Base-by-base conservation (phyloP, 2,329 filamentous ascomycete species). In the Hansfordia pulvinata region DNA sequence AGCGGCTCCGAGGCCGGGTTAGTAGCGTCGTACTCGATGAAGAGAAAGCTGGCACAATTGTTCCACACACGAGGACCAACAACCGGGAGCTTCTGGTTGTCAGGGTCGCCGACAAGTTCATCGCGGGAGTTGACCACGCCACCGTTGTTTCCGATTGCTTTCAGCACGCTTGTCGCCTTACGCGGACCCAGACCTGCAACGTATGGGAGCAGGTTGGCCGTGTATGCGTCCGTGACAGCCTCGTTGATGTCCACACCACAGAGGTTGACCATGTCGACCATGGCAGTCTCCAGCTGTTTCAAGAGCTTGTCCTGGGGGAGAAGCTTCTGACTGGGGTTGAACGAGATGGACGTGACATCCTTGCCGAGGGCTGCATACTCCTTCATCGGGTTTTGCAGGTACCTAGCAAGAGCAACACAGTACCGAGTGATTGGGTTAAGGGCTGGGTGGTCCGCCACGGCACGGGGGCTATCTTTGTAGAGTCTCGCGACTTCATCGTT, bases 261-360 rank as follows among this genome's bases (percentile, higher is more conserved):
- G 22, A 98, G 72, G 49, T 98, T 98, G 40, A 98, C 90, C 68
- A 93, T 93, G 48, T 98, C 90, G 8, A 98, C 88, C 73, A 98
- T 82, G 23, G 88, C 84, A n/a, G 82, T 92, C 44, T 98, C 90
- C 10, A 98, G 66, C 33, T 84, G 74, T 48, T 82, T 85, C 35
- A 77, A 60, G 20, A 98, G 64, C 56, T 93, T 86, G 19, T 96
- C 88, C 33, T 85, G 72, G 0, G 86, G 79, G 10, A 98, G 65
- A 17, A 94, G 69, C 34, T 86, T 79, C 49, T 98, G 90, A 41
- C 85, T 86, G 4, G 82, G 73, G 40, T 94, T 85, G 53, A 94
- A 94, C 12, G 76, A 70, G 33, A 98, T 68, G 2, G 88, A 93
- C 9, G 77, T 62, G 33, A 96, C 74, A 44, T 96, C 86, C 41